Conservation (phyloP, 495 filamentous ascomycete species). For the Delitschia confertaspora region DNA sequence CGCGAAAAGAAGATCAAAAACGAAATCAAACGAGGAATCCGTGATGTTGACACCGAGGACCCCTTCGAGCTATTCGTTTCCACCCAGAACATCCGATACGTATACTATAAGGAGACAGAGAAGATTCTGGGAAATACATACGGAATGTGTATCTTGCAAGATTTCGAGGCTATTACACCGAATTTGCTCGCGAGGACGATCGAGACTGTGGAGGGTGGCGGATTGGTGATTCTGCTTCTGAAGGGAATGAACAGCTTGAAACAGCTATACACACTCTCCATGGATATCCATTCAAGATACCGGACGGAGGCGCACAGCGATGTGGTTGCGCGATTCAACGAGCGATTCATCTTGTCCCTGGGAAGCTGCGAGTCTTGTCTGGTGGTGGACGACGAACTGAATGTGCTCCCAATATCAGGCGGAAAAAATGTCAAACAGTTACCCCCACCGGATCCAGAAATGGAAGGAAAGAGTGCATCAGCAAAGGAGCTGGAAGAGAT, state of each 20-base stretch:
- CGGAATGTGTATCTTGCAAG: conserved; percentile 96
- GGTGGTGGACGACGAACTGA: conserved; percentile 95
- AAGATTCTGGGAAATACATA: conserved; percentile 98
- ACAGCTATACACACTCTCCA: conserved; percentile 92
- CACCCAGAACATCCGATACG: conserved; percentile 93
- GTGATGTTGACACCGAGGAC: conserved; percentile 92
- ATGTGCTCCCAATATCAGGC: conserved; percentile 94
- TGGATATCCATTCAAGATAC: conserved; percentile 97
- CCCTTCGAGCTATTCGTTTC: conserved; percentile 97
- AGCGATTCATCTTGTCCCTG: conserved; percentile 90
- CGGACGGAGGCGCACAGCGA: conserved; percentile 94
- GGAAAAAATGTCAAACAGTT: conserved; percentile 84
- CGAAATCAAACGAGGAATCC: conserved; percentile 89
- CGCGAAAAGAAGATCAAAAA: conserved; percentile 96
- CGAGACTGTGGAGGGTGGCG: conserved; percentile 96
- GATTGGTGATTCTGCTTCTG: conserved; percentile 77
- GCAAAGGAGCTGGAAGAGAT: conserved; percentile 73
- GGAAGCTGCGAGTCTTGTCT: conserved; percentile 90
- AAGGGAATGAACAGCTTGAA: conserved; percentile 97
- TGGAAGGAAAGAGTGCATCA: conserved; percentile 55
- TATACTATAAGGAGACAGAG: conserved; percentile 99
- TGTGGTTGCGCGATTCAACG: conserved; percentile 93
- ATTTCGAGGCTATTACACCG: conserved; percentile 96
- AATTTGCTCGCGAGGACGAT: conserved; percentile 91
- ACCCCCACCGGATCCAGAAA: conserved; percentile 57